These are phyloP conservation scores for Umbellularia californica DNA, from an alignment of 164 flowering plant genomes.

Conservation along the genomic window DNA sequence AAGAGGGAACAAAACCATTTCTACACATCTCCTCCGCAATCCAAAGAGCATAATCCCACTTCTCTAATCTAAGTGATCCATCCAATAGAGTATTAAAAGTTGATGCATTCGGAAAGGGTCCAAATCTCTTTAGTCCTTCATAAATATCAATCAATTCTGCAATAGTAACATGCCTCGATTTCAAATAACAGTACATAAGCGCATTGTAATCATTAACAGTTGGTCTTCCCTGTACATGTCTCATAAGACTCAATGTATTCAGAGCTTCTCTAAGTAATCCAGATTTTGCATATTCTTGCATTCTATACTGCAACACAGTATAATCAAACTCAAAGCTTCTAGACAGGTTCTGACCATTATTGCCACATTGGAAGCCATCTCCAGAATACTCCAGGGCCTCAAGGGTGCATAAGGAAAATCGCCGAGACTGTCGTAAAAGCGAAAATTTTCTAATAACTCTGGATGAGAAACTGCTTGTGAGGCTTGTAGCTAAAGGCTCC, in stretches of 20 bases:
- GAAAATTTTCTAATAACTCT: conserved; percentile 11
- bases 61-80: conserved; percentile 29
- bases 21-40: conserved; percentile 33
- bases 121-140: conserved; percentile 33
- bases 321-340: not conserved
- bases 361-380: not conserved
- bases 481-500: not conserved
- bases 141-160: conserved; percentile 23
- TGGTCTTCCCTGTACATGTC: conserved; percentile 27
- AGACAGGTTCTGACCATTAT: not conserved
- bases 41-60: conserved; percentile 17
- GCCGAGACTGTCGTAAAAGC: not conserved
- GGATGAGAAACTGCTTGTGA: not conserved
- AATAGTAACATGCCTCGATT: conserved; percentile 19
- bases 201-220: conserved; percentile 42
- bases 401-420: conserved; percentile 5
- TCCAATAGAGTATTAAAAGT: conserved; percentile 40
- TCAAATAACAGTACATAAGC: conserved; percentile 34
- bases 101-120: conserved; percentile 34
- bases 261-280: conserved; percentile 31
- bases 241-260: conserved; percentile 31
- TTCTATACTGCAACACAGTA: conserved; percentile 8
- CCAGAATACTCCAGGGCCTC: conserved; percentile 3
- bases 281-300: conserved; percentile 29
- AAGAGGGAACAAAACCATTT: conserved; percentile 42